These are phyloP conservation scores for Canavalia gladiata DNA, from an alignment of 306 rosid genomes.

Conservation along the genomic window DNA sequence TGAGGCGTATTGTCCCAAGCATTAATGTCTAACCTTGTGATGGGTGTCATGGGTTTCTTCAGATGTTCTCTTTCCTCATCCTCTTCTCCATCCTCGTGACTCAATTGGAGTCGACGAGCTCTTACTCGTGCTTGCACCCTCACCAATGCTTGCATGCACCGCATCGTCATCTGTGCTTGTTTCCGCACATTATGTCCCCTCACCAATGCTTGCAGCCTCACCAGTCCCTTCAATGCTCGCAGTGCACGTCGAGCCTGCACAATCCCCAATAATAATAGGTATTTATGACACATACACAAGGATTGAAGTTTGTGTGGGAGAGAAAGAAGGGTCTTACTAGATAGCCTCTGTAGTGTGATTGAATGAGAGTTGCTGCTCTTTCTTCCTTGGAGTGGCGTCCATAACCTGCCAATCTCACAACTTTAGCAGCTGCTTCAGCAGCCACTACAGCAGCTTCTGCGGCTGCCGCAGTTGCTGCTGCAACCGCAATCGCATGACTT, in stretches of 20 bases:
- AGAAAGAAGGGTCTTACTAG: constrained; percentile 57
- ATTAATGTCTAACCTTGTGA: constrained; percentile 41
- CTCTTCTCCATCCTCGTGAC: constrained; percentile 52
- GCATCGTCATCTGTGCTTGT: constrained; percentile 97
- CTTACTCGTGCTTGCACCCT: constrained; percentile 87
- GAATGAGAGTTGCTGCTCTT: constrained; percentile 84
- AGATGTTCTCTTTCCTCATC: constrained; percentile 31
- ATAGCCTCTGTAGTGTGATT: constrained; percentile 90
- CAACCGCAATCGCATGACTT: constrained; percentile 79
- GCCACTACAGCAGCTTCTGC: constrained; percentile 88
- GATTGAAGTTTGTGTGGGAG: too few species aligned
- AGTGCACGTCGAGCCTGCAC: constrained; percentile 85
- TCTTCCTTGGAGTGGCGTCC: constrained; percentile 76
- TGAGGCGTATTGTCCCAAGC: constrained; percentile 61
- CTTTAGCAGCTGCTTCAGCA: constrained; percentile 89
- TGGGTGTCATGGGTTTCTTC: constrained; percentile 55
- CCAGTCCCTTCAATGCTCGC: constrained; percentile 91
- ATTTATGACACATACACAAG: too few species aligned
- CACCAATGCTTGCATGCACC: constrained; percentile 95
- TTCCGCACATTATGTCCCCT: constrained; percentile 95
- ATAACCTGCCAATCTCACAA: constrained; percentile 77
- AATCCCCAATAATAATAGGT: neutral
- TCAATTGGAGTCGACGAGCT: constrained; percentile 75
- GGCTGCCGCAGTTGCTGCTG: constrained; percentile 83
- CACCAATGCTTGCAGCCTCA: constrained; percentile 90